phyloP scores from a whole-genome alignment of 2,329 filamentous ascomycete genomes.

The Aspergillus texensis region DNA sequence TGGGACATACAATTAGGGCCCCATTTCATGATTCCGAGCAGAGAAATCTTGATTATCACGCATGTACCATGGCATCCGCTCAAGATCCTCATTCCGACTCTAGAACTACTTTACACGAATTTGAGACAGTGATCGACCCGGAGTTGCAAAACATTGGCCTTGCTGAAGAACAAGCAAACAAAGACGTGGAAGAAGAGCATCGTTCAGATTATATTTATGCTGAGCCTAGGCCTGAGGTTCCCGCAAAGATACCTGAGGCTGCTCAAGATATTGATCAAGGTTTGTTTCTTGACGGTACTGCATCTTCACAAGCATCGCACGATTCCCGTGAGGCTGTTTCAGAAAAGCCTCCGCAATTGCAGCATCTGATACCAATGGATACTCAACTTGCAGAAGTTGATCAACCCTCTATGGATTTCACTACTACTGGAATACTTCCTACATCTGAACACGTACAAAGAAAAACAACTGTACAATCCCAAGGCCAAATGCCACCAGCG shows the following conservation, averaged over 20 bases:
- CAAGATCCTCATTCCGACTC: neutral
- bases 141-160: neutral
- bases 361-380: conserved; percentile 26
- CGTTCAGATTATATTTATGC: neutral
- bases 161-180: neutral
- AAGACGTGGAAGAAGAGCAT: neutral
- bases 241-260: neutral
- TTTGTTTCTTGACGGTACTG: conserved; percentile 21
- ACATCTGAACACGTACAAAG: conserved; percentile 22
- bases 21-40: neutral
- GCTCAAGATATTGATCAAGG: conserved; percentile 5
- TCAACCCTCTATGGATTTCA: neutral
- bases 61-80: neutral
- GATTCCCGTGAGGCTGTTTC: neutral
- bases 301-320: conserved; percentile 5
- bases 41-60: neutral
- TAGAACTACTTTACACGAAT: neutral
- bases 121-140: conserved; percentile 5
- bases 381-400: conserved; percentile 22
- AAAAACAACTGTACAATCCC: neutral
- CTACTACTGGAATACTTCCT: conserved; percentile 4
- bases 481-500: neutral
- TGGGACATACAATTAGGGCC: no score
- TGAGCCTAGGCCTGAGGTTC: neutral
- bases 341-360: conserved; percentile 1